Evolutionary conservation across 1,139 yeast species (phyloP), one percentile per base, ranked within the genome.

Genomic region (Pichia inconspicua): DNA sequence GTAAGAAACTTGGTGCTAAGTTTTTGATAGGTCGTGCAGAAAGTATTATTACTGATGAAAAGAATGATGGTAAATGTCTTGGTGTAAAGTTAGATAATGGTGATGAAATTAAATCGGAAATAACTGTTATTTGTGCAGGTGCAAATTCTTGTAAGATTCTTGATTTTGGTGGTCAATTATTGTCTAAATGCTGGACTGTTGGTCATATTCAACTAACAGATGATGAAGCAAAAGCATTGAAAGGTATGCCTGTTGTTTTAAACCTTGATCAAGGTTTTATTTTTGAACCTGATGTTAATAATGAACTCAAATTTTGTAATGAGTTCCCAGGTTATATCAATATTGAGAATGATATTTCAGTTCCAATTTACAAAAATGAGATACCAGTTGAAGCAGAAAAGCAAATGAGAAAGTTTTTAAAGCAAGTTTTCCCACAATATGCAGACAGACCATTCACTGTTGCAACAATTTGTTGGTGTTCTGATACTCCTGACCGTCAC

Each of bases 231-330:
- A 49, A 48, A 8, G 55, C 53, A 15, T 62, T 65, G 25, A 64
- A 60, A 50, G 58, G 59, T 27, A 63, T 68, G 43, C 78, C 78
- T 1, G 72, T 74, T 5, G 63, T 72, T 34, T 64, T 72, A 52
- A 67, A 73, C 47, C 67, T 76, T 8, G 73, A 71, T 47, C 58
- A 66, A 53, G 80, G 80, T 0, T 75, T 74, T 56, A 73, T 73
- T 55, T 73, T 73, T 57, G 74, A 74, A 5, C 74, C 75, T 8
- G 78, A 74, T 53, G 63, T 64, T 3, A 67, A 61, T 2, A 66
- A 70, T 1, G 61, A 58, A 36, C 50, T 60, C 5, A 74, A 74
- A 52, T 62, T 72, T 48, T 75, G 69, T 9, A 55, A 69, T 40
- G 68, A 72, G 1, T 69, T 66, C 25, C 58, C 67, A 10, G 74